phyloP scores from a whole-genome alignment of 2,329 filamentous ascomycete genomes.

The Cordyceps farinosa region DNA sequence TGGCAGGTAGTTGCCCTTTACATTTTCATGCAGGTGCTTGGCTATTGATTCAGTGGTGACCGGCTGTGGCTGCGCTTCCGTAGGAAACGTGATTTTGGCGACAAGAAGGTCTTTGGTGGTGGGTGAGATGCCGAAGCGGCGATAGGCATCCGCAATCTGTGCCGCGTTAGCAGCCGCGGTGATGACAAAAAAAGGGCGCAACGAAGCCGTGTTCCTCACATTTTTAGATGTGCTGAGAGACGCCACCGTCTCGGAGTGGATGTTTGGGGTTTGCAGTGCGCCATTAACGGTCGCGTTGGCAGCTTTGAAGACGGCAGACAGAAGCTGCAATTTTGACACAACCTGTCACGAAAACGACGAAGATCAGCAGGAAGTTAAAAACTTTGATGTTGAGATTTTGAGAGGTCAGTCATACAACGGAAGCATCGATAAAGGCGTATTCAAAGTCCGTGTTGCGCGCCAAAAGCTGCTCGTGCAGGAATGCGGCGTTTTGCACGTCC shows the following conservation, averaged over 20 bases:
- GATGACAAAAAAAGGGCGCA: background rate
- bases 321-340: slow-evolving; percentile 66
- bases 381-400: no score
- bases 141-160: slow-evolving; percentile 88
- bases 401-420: slow-evolving; percentile 51
- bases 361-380: background rate
- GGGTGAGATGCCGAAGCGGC: slow-evolving; percentile 76
- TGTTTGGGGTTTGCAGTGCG: slow-evolving; percentile 72
- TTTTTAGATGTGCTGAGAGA: slow-evolving; percentile 80
- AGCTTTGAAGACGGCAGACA: slow-evolving; percentile 76
- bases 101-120: slow-evolving; percentile 70
- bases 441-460: slow-evolving; percentile 80
- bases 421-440: slow-evolving; percentile 90
- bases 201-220: slow-evolving; percentile 39
- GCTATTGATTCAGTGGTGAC: slow-evolving; percentile 46
- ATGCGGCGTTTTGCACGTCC: slow-evolving; percentile 71
- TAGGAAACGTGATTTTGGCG: slow-evolving; percentile 67
- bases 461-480: slow-evolving; percentile 80
- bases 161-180: background rate
- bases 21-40: slow-evolving; percentile 55
- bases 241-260: slow-evolving; percentile 85
- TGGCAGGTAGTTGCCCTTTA: slow-evolving; percentile 58
- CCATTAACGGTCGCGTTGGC: slow-evolving; percentile 60
- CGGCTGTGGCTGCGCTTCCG: slow-evolving; percentile 39
- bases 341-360: slow-evolving; percentile 41